Percentiles rank a stretch among this genome's conserved stretches.
Evolutionary conservation across 768 basidiomycete species (phyloP).

Genomic region (Naganishia kalamii): DNA sequence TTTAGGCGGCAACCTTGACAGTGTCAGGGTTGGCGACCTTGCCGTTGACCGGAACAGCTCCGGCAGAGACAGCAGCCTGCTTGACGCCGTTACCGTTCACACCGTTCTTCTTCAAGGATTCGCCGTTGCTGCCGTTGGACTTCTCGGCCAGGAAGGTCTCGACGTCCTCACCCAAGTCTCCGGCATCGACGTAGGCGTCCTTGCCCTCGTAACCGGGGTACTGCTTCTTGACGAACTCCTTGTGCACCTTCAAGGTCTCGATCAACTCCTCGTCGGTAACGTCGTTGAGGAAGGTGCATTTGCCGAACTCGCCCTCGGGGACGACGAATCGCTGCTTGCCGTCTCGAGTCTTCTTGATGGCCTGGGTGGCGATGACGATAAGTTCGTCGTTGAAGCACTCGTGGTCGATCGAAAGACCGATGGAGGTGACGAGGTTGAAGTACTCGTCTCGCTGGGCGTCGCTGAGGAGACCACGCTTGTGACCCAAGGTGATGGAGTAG

Average conservation of each 20-base stretch:
- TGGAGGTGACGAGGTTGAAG: conserved; percentile 40
- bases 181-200: conserved; percentile 47
- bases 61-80: conserved; percentile 35
- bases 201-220: conserved; percentile 42
- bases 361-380: conserved; percentile 42
- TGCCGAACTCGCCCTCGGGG: conserved; percentile 44
- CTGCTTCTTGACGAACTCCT: conserved; percentile 38
- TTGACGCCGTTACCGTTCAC: conserved; percentile 28
- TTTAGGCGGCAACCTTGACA: conserved; percentile 12
- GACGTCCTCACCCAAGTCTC: conserved; percentile 45
- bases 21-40: conserved; percentile 29
- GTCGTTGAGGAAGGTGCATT: conserved; percentile 48
- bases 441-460: conserved; percentile 46
- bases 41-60: conserved; percentile 35
- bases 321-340: conserved; percentile 47
- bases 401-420: conserved; percentile 47
- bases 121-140: conserved; percentile 29
- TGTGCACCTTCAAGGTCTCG: conserved; percentile 43
- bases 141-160: conserved; percentile 30
- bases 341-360: conserved; percentile 45
- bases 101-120: conserved; percentile 33
- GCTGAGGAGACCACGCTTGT: conserved; percentile 44
- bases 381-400: conserved; percentile 42
- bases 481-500: conserved; percentile 47
- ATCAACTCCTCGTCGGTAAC: conserved; percentile 42